Evolutionary conservation across 345 rosid genomes (phyloP).

Genomic region (Jatropha curcas): DNA sequence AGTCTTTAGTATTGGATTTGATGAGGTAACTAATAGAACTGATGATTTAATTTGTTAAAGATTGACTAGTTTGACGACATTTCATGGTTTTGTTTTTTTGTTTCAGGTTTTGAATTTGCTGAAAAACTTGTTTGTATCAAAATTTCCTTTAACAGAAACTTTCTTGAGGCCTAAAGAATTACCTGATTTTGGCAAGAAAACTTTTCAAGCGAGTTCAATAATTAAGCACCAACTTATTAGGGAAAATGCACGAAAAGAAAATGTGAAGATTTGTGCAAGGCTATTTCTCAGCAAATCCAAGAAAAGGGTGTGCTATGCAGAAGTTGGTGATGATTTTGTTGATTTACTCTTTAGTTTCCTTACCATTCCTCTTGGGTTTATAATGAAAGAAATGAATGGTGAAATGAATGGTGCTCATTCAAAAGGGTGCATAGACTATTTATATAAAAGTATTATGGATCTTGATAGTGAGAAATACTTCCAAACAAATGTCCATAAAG

Average conservation of each 20-base stretch:
- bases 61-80: too few relatives aligned
- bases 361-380: constrained; percentile 27
- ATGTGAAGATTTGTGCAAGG: constrained; percentile 10
- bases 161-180: constrained; percentile 7
- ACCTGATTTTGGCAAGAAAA: background rate
- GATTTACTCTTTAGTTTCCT: constrained; percentile 36
- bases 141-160: constrained; percentile 19
- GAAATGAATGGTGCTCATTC: too few relatives aligned
- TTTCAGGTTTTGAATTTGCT: constrained; percentile 31
- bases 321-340: constrained; percentile 28
- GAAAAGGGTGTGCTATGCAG: constrained; percentile 23
- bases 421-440: constrained; percentile 12
- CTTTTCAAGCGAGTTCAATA: background rate
- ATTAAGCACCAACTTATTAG: background rate
- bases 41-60: too few relatives aligned
- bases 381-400: constrained; percentile 7
- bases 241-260: background rate
- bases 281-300: constrained; percentile 26
- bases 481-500: background rate
- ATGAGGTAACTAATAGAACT: constrained; percentile 26
- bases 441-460: constrained; percentile 17
- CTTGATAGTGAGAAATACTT: constrained; percentile 18
- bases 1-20: background rate
- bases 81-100: constrained; percentile 9
- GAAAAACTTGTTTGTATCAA: constrained; percentile 15